Evolutionary conservation across 2,329 filamentous ascomycete genomes (phyloP), one percentile per base, ranked within the genome.

Genomic region (Phoma sp.): DNA sequence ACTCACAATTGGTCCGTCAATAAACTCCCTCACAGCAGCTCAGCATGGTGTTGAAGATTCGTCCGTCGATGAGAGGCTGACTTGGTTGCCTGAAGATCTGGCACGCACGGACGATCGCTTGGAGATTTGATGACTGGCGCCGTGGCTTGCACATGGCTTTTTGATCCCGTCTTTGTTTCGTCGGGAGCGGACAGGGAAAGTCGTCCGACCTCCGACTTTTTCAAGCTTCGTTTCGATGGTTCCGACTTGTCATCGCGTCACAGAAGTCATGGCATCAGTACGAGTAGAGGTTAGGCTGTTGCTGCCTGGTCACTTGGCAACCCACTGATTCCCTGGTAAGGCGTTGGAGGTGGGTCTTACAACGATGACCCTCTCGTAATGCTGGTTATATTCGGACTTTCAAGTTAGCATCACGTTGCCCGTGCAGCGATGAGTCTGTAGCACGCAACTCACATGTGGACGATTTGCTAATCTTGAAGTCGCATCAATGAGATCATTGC

Each of bases 71-170:
- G 19, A 19, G 12, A 43, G 43, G 44, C 33, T 36, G 27, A 15
- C 22, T n/a, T 40, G 55, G 55, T 25, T 47, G 55, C 51, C 55
- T 58, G 33, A 55, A 31, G 46, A 54, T 55, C 41, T 45, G 46
- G 19, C 31, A 33, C 29, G 24, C 9, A 43, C 46, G 21, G 43
- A 46, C 33, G 10, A 46, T 50, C 51, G 41, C 17, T 24, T 57
- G 17, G 7, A 46, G 46, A 41, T 54, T 58, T 37, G 50, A 17
- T 37, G 24, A 22, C n/a, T 27, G 22, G 38, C 10, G 35, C 40
- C 25, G 45, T 58, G 55, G 55, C 51, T 58, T 51, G 31, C 37
- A 27, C 2, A 24, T 25, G 52, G 37, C 52, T 36, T 37, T 31
- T 31, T 19, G 8, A 31, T 17, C 31, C 52, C 52, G 52, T 40